Conservation (phyloP, 2,329 filamentous ascomycete genomes). For the Diaporthe humulicola region DNA sequence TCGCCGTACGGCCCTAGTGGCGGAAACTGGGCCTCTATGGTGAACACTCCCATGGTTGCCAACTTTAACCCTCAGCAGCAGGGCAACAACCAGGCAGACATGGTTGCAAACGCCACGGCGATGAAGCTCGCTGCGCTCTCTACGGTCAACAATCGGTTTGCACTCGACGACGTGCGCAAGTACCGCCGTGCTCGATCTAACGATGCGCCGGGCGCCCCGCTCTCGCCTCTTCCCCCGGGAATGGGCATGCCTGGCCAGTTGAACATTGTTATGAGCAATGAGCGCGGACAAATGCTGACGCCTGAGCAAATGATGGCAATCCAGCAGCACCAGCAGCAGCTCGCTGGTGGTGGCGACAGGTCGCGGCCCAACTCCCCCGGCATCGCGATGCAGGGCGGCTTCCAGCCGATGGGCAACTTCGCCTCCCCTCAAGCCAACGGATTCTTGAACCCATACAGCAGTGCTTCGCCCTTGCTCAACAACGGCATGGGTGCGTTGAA, state of each 20-base stretch:
- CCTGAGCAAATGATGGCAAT: slow-evolving; percentile 87
- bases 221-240: slow-evolving; percentile 76
- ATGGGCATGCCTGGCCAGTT: slow-evolving; percentile 64
- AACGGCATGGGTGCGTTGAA: slow-evolving; percentile 79
- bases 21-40: slow-evolving; percentile 98
- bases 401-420: slow-evolving; percentile 78
- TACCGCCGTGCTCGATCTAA: slow-evolving; percentile 93
- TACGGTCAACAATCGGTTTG: slow-evolving; percentile 98
- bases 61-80: slow-evolving; percentile 81
- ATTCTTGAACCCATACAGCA: slow-evolving; percentile 90
- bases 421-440: slow-evolving; percentile 94
- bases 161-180: slow-evolving; percentile 95
- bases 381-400: slow-evolving; percentile 66
- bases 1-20: slow-evolving; percentile 86
- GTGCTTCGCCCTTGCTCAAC: slow-evolving; percentile 76
- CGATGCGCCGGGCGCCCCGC: slow-evolving; percentile 74
- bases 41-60: slow-evolving; percentile 95
- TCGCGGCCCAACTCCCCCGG: slow-evolving; percentile 93
- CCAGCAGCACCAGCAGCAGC: slow-evolving; percentile 68
- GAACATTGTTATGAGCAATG: slow-evolving; percentile 94
- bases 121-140: slow-evolving; percentile 99
- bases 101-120: slow-evolving; percentile 98
- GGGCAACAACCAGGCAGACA: slow-evolving; percentile 83
- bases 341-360: slow-evolving; percentile 73
- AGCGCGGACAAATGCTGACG: slow-evolving; percentile 88